These are phyloP conservation scores for Populus ilicifolia DNA, from an alignment of 345 rosid species.

Conservation along the genomic window DNA sequence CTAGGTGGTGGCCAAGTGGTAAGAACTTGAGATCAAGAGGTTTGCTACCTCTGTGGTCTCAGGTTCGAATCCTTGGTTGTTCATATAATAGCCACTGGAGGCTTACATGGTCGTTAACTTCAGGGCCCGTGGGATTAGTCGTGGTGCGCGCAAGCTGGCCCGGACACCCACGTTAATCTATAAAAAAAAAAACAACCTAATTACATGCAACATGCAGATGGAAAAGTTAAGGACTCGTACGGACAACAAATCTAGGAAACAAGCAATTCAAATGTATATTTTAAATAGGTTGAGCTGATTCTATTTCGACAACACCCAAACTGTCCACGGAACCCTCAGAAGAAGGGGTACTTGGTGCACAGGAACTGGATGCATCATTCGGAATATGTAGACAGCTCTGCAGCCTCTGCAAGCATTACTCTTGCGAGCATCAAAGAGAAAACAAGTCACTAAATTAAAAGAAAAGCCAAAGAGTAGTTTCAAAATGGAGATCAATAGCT, in stretches of 20 bases:
- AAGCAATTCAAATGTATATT: background rate
- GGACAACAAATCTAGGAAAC: background rate
- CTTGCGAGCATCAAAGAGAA: conserved; percentile 32
- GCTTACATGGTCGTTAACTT: no score
- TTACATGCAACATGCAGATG: background rate
- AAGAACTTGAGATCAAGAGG: no score
- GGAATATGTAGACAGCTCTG: conserved; percentile 82
- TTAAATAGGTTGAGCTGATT: background rate
- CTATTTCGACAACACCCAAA: background rate
- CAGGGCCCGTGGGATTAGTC: no score
- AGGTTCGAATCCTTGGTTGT: no score
- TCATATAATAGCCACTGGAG: no score
- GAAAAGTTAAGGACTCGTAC: background rate
- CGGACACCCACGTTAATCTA: no score
- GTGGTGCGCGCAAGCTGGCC: no score
- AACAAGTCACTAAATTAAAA: background rate
- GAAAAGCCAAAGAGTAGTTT: background rate
- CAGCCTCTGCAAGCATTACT: conserved; percentile 71
- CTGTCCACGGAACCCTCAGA: background rate
- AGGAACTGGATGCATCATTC: conserved; percentile 49
- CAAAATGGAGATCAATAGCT: background rate
- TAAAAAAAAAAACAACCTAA: no score
- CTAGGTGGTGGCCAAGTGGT: no score
- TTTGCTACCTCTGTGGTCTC: no score
- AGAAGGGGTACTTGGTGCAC: conserved; percentile 7